A percentile compares a stretch with the other conserved stretches of the same genome.
Evolutionary conservation across 345 rosid genomes (phyloP).

Genomic region (Ceriops decandra): DNA sequence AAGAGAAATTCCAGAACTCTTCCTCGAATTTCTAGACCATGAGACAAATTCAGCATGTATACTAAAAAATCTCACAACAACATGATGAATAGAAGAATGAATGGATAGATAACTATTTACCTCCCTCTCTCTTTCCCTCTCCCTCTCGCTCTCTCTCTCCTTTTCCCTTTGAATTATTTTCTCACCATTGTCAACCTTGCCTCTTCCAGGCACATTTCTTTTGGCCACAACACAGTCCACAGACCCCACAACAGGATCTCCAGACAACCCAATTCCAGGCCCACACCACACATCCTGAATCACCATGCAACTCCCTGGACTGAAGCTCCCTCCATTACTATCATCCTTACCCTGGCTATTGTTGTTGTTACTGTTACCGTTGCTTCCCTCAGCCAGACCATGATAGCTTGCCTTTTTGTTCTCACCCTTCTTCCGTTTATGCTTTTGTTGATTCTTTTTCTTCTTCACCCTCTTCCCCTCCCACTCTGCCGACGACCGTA

Average conservation of each 20-base stretch:
- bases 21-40: too few species aligned
- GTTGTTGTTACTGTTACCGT: not conserved
- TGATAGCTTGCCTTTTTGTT: slow-evolving; percentile 1
- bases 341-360: not conserved
- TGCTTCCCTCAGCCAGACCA: slow-evolving; percentile 4
- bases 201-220: slow-evolving; percentile 56
- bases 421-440: slow-evolving; percentile 39
- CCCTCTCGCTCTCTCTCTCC: slow-evolving; percentile 19
- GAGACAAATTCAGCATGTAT: not conserved
- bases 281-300: slow-evolving; percentile 91
- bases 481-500: slow-evolving; percentile 86
- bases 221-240: slow-evolving; percentile 58
- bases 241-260: slow-evolving; percentile 65
- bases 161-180: slow-evolving; percentile 32
- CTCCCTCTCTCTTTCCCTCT: slow-evolving; percentile 28
- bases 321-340: slow-evolving; percentile 14
- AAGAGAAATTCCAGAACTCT: too few species aligned
- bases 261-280: slow-evolving; percentile 80
- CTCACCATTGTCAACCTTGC: slow-evolving; percentile 59
- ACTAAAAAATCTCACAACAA: not conserved
- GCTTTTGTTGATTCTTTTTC: slow-evolving; percentile 31
- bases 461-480: slow-evolving; percentile 51
- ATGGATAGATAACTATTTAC: slow-evolving; percentile 19
- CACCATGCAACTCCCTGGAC: slow-evolving; percentile 38
- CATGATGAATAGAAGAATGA: not conserved